phyloP scores from a whole-genome alignment of 768 basidiomycete species.

The Mycena rebaudengoi region DNA sequence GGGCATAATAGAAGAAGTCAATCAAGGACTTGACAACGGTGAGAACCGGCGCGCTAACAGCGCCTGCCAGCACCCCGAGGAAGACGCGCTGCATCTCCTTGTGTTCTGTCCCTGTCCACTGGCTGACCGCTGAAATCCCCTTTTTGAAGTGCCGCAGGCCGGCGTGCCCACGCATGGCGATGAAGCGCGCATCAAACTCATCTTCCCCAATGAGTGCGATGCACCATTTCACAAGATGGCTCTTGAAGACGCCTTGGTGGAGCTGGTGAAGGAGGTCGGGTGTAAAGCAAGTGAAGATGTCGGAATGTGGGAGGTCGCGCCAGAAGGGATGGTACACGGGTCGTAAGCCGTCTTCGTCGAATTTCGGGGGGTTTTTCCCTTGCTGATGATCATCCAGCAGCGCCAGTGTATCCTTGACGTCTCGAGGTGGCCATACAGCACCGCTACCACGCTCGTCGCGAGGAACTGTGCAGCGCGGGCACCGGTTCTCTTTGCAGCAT shows the following conservation, averaged over 20 bases:
- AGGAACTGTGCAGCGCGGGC: background rate
- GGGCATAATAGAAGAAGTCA: slow-evolving; percentile 30
- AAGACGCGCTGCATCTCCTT: slow-evolving; percentile 28
- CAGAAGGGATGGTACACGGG: background rate
- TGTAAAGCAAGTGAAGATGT: background rate
- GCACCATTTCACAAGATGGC: background rate
- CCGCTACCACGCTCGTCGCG: background rate
- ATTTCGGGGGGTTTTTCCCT: background rate
- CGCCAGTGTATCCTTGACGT: background rate
- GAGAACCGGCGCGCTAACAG: slow-evolving; percentile 27
- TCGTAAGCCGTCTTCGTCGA: background rate
- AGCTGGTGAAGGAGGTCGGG: background rate
- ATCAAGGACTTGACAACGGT: slow-evolving; percentile 31
- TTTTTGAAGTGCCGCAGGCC: background rate
- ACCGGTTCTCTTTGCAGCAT: background rate
- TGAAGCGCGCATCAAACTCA: background rate
- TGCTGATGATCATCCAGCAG: background rate
- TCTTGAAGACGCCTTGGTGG: slow-evolving; percentile 1
- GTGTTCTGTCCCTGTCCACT: background rate
- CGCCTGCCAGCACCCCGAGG: slow-evolving; percentile 36
- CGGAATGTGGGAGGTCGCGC: background rate
- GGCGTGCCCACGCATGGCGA: background rate
- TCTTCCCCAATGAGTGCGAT: background rate
- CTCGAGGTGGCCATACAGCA: background rate
- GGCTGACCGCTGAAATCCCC: background rate